Conservation (phyloP, 768 basidiomycete genomes). For the Trametes cingulata region DNA sequence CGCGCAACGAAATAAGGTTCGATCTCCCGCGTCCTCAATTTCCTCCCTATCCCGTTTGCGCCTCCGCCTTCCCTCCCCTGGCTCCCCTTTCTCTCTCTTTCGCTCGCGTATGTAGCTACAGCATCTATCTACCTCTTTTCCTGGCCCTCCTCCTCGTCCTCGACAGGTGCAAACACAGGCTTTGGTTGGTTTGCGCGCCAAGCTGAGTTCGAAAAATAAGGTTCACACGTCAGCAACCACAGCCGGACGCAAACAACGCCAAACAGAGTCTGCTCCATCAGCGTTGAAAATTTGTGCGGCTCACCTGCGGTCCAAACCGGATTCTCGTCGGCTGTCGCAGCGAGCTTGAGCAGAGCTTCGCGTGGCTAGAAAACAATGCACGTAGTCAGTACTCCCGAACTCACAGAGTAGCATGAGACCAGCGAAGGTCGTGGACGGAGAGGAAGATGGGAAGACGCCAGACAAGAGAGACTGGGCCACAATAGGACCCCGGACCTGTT, state of each 20-base stretch:
- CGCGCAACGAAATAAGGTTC: slow-evolving; percentile 80
- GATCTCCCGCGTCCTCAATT: slow-evolving; percentile 64
- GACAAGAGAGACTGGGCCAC: slow-evolving; percentile 18
- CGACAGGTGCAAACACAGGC: slow-evolving; percentile 73
- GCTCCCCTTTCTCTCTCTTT: slow-evolving; percentile 9
- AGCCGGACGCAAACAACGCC: slow-evolving; percentile 44
- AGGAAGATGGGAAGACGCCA: slow-evolving; percentile 18
- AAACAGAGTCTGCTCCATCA: slow-evolving; percentile 38
- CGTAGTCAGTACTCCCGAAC: slow-evolving; percentile 6
- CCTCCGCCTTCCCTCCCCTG: slow-evolving; percentile 26
- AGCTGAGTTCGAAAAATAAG: slow-evolving; percentile 49
- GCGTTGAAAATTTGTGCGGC: slow-evolving; percentile 35
- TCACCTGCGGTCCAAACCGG: slow-evolving; percentile 85
- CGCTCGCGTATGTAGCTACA: slow-evolving; percentile 16
- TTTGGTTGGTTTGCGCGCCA: slow-evolving; percentile 87
- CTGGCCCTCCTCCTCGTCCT: slow-evolving; percentile 58
- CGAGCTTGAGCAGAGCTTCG: slow-evolving; percentile 94
- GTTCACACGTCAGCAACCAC: slow-evolving; percentile 35
- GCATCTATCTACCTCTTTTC: slow-evolving; percentile 41
- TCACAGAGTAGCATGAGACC: slow-evolving; percentile 1
- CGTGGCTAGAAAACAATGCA: slow-evolving; percentile 65
- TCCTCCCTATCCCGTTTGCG: slow-evolving; percentile 29
- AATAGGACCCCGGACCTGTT: slow-evolving; percentile 19
- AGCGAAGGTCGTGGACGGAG: slow-evolving; percentile 13
- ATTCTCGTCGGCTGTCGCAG: slow-evolving; percentile 70